Base-by-base conservation (phyloP, 164 flowering plant genomes). In the Houttuynia cordata region DNA sequence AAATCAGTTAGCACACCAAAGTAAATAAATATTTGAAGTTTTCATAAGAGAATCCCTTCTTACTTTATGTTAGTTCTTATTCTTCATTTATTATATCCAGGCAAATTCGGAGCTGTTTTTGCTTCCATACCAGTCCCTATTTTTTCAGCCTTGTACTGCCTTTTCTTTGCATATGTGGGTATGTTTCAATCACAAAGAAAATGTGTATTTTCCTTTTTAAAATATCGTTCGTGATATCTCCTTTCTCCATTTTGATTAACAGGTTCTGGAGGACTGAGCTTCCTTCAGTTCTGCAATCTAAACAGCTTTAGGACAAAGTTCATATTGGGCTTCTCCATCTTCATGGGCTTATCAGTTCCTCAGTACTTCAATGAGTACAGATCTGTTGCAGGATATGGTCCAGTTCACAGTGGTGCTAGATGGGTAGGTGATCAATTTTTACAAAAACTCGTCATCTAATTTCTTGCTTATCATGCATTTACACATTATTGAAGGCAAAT, bases 111-210 rank as follows among this genome's bases (percentile, higher is more conserved):
- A 71, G 96, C 98, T 24, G 74, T 92, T 51, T 92, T 92, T 69
- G 98, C 98, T 41, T 89, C 96, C 37, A 89, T 92, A 60, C 98
- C 96, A 40, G 76, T 83, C 24, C 85, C 98, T 22, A 92, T 92
- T 23, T 23, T 93, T 55, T 94, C 88, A 58, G 98, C 98, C 65
- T 65, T 89, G 42, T 93, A 89, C 60, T 93, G 98, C 73, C 74
- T 93, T 53, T 86, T 93, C 87, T 93, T 90, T 68, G 98, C 84
- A 5, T 87, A 89, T 67, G 96, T 93, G 47, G 99, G 99, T 93
- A 81, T 24, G 96, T 76, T 24, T 56, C 37, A 2, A 6, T 55
- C 17, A 30, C 37, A 21, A 15, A 58, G 12, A 8, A 8, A 1
- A 24, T 7, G 24, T 21, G 25, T 42, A 24, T 18, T 34, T n/a